Percentiles rank a stretch among this genome's conserved stretches.
phyloP scores from a whole-genome alignment of 495 filamentous ascomycete species.

The Penicillium salamii region DNA sequence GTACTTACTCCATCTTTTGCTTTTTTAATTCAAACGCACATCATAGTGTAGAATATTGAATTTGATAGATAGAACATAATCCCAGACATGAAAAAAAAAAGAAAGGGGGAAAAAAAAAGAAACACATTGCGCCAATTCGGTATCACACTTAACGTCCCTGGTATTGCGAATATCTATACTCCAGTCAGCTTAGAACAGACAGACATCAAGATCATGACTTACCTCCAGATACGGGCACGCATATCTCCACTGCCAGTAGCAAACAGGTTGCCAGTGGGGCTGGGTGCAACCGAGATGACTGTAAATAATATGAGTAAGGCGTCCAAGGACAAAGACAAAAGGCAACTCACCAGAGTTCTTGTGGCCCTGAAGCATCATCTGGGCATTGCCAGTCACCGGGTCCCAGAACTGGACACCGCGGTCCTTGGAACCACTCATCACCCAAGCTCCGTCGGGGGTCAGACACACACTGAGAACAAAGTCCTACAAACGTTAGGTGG shows the following conservation, averaged over 20 bases:
- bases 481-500: conserved; percentile 57
- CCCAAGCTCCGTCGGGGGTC: conserved; percentile 84
- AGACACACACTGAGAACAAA: conserved; percentile 87
- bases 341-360: conserved; percentile 77
- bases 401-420: conserved; percentile 93
- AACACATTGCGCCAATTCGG: conserved; percentile 39
- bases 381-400: conserved; percentile 78
- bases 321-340: not conserved
- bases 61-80: conserved; percentile 9
- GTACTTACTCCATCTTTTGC: not conserved
- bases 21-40: not conserved
- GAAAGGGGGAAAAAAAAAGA: conserved; percentile 17
- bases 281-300: conserved; percentile 88
- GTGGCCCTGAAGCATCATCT: conserved; percentile 91
- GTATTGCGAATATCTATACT: conserved; percentile 41
- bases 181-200: conserved; percentile 3
- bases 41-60: conserved; percentile 1
- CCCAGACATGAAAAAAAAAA: conserved; percentile 15
- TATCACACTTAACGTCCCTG: conserved; percentile 40
- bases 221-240: conserved; percentile 88
- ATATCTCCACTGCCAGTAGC: conserved; percentile 89
- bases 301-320: conserved; percentile 10
- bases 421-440: conserved; percentile 88
- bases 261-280: conserved; percentile 74
- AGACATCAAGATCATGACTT: conserved; percentile 25